A percentile compares a stretch with the other conserved stretches of the same genome.
phyloP scores from a whole-genome alignment of 768 basidiomycete genomes.

The Termitomyces sp. region DNA sequence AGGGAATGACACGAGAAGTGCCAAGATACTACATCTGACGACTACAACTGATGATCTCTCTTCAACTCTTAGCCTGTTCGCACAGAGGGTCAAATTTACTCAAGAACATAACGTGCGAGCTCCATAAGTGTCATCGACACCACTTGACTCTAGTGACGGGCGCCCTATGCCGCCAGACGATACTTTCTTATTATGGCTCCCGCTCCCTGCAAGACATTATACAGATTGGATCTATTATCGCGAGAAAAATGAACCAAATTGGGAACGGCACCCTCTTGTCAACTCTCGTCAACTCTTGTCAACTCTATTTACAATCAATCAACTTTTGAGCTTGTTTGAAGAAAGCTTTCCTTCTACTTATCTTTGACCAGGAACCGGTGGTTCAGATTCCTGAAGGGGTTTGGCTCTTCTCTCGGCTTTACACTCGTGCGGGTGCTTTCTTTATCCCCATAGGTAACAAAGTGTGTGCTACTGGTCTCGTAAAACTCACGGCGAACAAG shows the following conservation, averaged over 20 bases:
- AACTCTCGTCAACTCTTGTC: too few species aligned
- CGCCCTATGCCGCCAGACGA: neutral
- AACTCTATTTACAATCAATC: neutral
- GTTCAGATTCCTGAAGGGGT: neutral
- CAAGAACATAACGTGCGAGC: neutral
- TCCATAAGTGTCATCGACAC: neutral
- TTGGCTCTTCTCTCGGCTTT: neutral
- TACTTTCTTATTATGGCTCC: neutral
- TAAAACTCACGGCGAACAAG: neutral
- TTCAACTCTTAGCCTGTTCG: neutral
- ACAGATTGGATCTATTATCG: neutral
- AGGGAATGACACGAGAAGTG: neutral
- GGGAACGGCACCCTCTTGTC: neutral
- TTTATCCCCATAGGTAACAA: neutral
- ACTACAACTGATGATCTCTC: neutral
- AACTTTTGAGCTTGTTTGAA: too few species aligned
- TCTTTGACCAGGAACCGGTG: neutral
- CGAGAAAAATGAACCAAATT: neutral
- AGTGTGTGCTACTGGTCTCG: neutral
- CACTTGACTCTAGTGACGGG: neutral
- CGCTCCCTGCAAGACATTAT: neutral
- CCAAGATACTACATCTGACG: neutral
- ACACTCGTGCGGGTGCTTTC: neutral
- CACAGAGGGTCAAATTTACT: neutral
- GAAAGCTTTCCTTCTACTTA: neutral